Conservation (phyloP, 495 filamentous ascomycete species). For the Physcia stellaris region DNA sequence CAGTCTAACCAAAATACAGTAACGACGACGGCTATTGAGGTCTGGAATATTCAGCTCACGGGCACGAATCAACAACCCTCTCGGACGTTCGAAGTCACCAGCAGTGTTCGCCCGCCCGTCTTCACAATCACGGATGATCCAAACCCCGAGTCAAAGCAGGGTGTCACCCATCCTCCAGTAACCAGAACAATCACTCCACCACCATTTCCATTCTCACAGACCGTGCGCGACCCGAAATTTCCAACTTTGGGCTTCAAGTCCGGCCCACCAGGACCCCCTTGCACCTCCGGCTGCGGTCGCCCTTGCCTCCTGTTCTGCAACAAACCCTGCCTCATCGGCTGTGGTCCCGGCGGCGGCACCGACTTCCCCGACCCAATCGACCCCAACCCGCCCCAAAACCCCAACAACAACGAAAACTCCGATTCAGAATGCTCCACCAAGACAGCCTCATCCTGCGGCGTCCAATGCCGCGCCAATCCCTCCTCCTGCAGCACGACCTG, state of each 20-base stretch:
- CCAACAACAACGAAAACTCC: neutral
- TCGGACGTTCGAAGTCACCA: neutral
- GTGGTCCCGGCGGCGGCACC: neutral
- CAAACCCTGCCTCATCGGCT: neutral
- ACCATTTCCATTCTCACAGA: neutral
- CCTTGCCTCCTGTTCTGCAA: neutral
- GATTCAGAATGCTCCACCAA: neutral
- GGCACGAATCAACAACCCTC: neutral
- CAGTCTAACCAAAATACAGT: constrained; percentile 5
- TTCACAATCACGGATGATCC: constrained; percentile 2
- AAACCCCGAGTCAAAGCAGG: neutral
- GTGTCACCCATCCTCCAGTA: constrained; percentile 1
- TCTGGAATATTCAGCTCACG: constrained; percentile 4
- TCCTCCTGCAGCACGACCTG: too few species aligned
- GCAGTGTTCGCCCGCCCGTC: neutral
- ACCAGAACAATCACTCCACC: neutral
- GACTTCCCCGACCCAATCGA: neutral
- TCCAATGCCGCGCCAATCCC: too few species aligned
- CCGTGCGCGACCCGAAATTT: too few species aligned
- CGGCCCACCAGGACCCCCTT: too few species aligned
- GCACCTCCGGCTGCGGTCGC: too few species aligned
- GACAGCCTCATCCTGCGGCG: too few species aligned
- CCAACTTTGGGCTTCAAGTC: too few species aligned
- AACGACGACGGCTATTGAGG: constrained; percentile 4
- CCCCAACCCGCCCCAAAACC: too few species aligned